phyloP scores from a whole-genome alignment of 805 yeast genomes.

The Blastobotrys americana region DNA sequence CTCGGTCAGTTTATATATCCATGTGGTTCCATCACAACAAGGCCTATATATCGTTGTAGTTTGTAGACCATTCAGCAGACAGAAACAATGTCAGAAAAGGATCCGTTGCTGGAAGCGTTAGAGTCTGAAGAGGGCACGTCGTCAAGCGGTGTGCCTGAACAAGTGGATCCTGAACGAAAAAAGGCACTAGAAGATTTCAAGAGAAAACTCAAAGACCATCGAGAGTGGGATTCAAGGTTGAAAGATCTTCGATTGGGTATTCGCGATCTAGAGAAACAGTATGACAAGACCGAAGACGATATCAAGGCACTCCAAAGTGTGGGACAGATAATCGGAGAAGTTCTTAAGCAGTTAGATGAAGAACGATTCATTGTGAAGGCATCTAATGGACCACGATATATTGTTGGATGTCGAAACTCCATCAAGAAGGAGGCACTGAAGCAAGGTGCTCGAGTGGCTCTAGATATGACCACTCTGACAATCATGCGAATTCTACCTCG shows the following conservation, averaged over 20 bases:
- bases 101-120: slow-evolving; percentile 29
- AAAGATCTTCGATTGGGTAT: slow-evolving; percentile 77
- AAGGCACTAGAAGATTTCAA: slow-evolving; percentile 73
- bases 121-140: slow-evolving; percentile 24
- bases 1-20: too few relatives aligned
- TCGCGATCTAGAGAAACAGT: slow-evolving; percentile 74
- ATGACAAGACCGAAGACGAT: slow-evolving; percentile 91
- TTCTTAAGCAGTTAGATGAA: slow-evolving; percentile 87
- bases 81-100: slow-evolving; percentile 20
- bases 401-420: slow-evolving; percentile 94
- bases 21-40: too few relatives aligned
- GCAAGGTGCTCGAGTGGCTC: slow-evolving; percentile 93
- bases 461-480: slow-evolving; percentile 95
- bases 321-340: slow-evolving; percentile 96
- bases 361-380: slow-evolving; percentile 94
- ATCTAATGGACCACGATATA: slow-evolving; percentile 93
- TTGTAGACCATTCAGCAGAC: not conserved
- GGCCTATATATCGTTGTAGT: too few relatives aligned
- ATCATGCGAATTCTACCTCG: slow-evolving; percentile 96
- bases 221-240: slow-evolving; percentile 88
- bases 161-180: slow-evolving; percentile 63
- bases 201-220: slow-evolving; percentile 81
- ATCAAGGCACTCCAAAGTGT: slow-evolving; percentile 95
- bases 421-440: slow-evolving; percentile 74
- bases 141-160: slow-evolving; percentile 24